phyloP scores from a whole-genome alignment of 108 stramenopile genomes.

The Fistulifera pelliculosa region DNA sequence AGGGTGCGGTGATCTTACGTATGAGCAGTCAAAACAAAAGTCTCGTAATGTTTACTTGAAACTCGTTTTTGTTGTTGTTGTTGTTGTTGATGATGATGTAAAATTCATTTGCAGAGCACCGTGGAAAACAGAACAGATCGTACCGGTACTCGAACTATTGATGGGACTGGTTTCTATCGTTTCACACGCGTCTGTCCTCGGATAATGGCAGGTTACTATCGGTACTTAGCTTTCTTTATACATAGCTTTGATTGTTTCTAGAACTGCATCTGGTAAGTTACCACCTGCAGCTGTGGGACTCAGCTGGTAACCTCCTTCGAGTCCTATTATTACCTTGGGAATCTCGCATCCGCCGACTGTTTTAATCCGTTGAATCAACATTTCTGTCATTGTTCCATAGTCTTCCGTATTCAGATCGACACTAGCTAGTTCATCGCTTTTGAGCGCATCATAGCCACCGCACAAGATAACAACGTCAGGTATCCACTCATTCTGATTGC shows the following conservation, averaged over 20 bases:
- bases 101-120: too few relatives aligned
- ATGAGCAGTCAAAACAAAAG: too few relatives aligned
- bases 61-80: too few relatives aligned
- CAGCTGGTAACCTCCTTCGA: conserved; percentile 50
- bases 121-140: too few relatives aligned
- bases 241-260: conserved; percentile 27
- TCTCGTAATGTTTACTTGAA: too few relatives aligned
- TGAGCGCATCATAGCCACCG: conserved; percentile 47
- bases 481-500: conserved; percentile 16
- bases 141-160: too few relatives aligned
- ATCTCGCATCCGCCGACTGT: not conserved
- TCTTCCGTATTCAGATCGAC: conserved; percentile 20
- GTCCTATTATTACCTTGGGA: conserved; percentile 18
- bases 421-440: conserved; percentile 41
- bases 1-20: too few relatives aligned
- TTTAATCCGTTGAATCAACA: conserved; percentile 8
- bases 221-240: too few relatives aligned
- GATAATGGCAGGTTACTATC: too few relatives aligned
- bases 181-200: too few relatives aligned
- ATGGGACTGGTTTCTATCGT: too few relatives aligned
- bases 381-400: conserved; percentile 27
- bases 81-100: too few relatives aligned
- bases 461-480: conserved; percentile 39
- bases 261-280: conserved; percentile 31
- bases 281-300: conserved; percentile 28